Percentiles rank a stretch among this genome's conserved stretches.
These are phyloP conservation scores for Verbena officinalis DNA, from an alignment of 257 asterid species.

Conservation along the genomic window DNA sequence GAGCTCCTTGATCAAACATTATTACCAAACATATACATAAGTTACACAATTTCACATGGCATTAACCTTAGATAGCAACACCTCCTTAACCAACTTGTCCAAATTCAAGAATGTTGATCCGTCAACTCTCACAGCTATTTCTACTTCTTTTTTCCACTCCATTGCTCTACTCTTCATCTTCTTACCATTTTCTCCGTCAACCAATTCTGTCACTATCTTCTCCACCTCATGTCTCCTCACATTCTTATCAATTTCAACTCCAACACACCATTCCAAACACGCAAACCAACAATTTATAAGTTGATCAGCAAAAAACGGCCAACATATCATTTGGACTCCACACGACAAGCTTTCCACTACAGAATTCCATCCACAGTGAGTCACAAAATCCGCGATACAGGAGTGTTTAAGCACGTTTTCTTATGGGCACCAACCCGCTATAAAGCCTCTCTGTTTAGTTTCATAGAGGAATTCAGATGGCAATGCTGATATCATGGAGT, in stretches of 20 bases:
- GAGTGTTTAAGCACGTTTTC: constrained; percentile 26
- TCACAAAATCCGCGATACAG: constrained; percentile 21
- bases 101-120: constrained; percentile 20
- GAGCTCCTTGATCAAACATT: no score
- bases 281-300: constrained; percentile 13
- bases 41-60: background rate
- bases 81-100: constrained; percentile 6
- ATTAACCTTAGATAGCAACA: constrained; percentile 11
- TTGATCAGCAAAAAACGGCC: constrained; percentile 33
- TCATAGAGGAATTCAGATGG: constrained; percentile 15
- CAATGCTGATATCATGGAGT: background rate
- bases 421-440: constrained; percentile 29
- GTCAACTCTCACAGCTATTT: background rate
- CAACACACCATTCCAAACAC: constrained; percentile 27
- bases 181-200: background rate
- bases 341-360: constrained; percentile 24
- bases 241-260: background rate
- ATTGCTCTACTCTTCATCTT: constrained; percentile 2
- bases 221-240: no score
- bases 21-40: background rate
- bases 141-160: constrained; percentile 28
- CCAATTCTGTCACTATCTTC: constrained; percentile 1
- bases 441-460: constrained; percentile 23
- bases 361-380: constrained; percentile 32
- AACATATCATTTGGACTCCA: constrained; percentile 32